Evolutionary conservation across 2,329 filamentous ascomycete species (phyloP).

Genomic region (Neoscytalidium dimidiatum): DNA sequence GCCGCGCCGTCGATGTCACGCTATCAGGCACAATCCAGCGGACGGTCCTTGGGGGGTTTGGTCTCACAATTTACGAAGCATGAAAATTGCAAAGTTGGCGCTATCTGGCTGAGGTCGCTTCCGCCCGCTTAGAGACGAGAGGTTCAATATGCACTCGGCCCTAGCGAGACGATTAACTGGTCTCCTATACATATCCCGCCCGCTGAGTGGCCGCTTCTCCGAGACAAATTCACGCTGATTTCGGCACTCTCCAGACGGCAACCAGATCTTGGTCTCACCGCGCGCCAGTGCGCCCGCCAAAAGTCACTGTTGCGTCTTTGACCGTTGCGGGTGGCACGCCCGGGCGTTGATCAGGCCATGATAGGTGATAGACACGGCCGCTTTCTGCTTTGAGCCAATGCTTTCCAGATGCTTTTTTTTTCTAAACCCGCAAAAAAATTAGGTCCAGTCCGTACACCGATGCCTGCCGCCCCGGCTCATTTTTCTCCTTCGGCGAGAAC

Average conservation of each 20-base stretch:
- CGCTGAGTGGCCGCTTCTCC: not conserved
- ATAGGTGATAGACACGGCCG: constrained; percentile 15
- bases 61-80: constrained; percentile 11
- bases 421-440: constrained; percentile 11
- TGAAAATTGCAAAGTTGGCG: constrained; percentile 12
- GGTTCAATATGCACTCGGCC: not conserved
- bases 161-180: constrained; percentile 6
- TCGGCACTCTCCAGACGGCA: constrained; percentile 15
- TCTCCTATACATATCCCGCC: constrained; percentile 6
- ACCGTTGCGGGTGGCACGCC: constrained; percentile 13
- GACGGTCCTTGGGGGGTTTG: not conserved
- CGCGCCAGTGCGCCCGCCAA: constrained; percentile 3
- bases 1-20: not conserved
- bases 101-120: not conserved
- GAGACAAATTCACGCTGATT: constrained; percentile 6
- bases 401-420: constrained; percentile 14
- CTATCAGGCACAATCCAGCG: constrained; percentile 2
- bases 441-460: not conserved
- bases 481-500: constrained; percentile 14
- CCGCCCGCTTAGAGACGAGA: not conserved
- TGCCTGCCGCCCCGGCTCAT: constrained; percentile 10
- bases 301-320: constrained; percentile 4
- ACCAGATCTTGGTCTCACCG: constrained; percentile 12
- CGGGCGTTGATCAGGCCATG: constrained; percentile 18
- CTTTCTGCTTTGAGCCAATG: not conserved